Conservation (phyloP, 345 rosid genomes). For the Ceriops tagal region DNA sequence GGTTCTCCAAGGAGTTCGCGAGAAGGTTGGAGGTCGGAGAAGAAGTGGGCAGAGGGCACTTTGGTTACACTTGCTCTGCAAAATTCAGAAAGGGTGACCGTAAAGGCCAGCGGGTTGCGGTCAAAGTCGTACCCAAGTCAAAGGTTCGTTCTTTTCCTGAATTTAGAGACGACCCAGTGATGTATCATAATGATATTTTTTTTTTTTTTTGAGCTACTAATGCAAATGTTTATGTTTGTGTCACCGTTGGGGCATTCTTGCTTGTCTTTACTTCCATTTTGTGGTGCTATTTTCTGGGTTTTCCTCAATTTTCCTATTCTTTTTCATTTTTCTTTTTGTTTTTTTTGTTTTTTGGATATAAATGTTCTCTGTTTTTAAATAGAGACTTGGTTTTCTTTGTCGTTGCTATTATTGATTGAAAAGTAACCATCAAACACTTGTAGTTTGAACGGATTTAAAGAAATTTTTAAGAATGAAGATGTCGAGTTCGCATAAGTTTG, state of each 20-base stretch:
- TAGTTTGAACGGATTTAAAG: conserved; percentile 9
- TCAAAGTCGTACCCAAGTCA: conserved; percentile 87
- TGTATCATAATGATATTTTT: too few species aligned
- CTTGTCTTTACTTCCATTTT: too few species aligned
- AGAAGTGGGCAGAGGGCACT: conserved; percentile 97
- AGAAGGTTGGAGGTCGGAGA: conserved; percentile 67
- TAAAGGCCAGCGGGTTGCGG: conserved; percentile 84
- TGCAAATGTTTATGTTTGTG: too few species aligned
- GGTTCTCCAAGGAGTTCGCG: conserved; percentile 70
- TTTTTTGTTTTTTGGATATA: too few species aligned
- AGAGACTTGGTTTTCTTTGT: not conserved
- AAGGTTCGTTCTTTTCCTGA: conserved; percentile 47
- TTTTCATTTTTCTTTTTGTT: too few species aligned
- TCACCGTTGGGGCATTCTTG: too few species aligned
- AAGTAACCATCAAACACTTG: not conserved
- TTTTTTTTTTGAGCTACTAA: too few species aligned
- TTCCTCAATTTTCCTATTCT: too few species aligned
- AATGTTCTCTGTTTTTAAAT: not conserved
- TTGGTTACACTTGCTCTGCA: conserved; percentile 93
- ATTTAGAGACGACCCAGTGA: too few species aligned
- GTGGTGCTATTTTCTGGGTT: too few species aligned
- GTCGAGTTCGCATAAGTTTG: conserved; percentile 1
- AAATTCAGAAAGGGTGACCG: conserved; percentile 83
- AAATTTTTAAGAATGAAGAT: conserved; percentile 1
- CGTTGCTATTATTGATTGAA: not conserved